Evolutionary conservation across 768 basidiomycete species (phyloP), one percentile per base, ranked within the genome.

Genomic region (Amanita brunnescens): DNA sequence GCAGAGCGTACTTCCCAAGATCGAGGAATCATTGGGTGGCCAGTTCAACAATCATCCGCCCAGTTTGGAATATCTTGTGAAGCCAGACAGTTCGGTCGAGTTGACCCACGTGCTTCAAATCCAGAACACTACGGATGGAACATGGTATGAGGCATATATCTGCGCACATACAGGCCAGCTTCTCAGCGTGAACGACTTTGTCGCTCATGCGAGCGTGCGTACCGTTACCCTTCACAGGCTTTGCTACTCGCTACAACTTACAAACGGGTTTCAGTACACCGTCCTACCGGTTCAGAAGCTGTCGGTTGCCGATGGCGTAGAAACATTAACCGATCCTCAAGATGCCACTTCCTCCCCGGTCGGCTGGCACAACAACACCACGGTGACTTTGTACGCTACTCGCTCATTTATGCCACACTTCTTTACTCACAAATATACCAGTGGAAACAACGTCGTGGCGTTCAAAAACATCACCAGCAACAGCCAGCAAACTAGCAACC

Each of bases 71-170:
- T 78, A 69, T 57, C 62, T 74, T 35, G 69, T 64, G 24, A 65
- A 63, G 56, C 61, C 68, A 18, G n/a, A n/a, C 57, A 67, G 67
- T 20, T 62, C 62, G 13, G 61, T 66, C 23, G 67, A 61, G 21
- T 69, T 78, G 24, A 67, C 71, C 14, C 70, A 76, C 55, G 69
- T 70, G 42, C 51, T 72, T 24, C 69, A 72, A 49, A 60, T 70
- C 29, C 61, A 64, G 57, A 67, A 69, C 57, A 52, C 58, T 2
- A 54, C 59, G 9, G 60, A 61, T 6, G 75, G n/a, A 49, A 68
- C 72, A 14, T 82, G 77, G 76, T 72, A 70, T 55, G 78, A 83
- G 64, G 79, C 78, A 2, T 78, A 75, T 55, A 71, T 82, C 52
- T 78, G 80, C 54, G 79, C 76, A 9, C 74, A 76, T 53, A 66